Conservation (phyloP, 768 basidiomycete genomes). For the Trametes coccinea region DNA sequence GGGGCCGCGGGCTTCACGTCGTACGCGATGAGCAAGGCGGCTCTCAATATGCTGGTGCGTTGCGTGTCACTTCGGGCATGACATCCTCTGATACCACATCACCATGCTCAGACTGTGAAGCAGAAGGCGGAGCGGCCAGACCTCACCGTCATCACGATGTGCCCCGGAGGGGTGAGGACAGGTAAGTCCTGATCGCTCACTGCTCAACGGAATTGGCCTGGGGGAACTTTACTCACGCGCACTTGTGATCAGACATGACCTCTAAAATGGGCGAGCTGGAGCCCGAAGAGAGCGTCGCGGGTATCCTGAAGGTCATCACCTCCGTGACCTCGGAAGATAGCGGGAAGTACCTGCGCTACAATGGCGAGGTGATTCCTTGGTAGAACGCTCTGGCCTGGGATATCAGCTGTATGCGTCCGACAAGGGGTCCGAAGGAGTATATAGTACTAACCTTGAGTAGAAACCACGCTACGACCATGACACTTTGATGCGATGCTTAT, state of each 20-base stretch:
- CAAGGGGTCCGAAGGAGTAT: too few relatives aligned
- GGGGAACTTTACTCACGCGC: too few relatives aligned
- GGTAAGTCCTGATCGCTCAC: conserved; percentile 22
- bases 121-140: conserved; percentile 34
- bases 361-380: conserved; percentile 16
- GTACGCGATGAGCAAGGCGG: conserved; percentile 40
- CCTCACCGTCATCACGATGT: conserved; percentile 32
- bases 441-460: too few relatives aligned
- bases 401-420: too few relatives aligned
- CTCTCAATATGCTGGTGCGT: conserved; percentile 42
- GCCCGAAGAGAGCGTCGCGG: conserved; percentile 10
- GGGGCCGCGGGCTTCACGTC: conserved; percentile 19
- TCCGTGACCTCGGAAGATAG: conserved; percentile 1
- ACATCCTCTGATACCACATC: neutral
- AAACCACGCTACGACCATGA: too few relatives aligned
- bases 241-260: conserved; percentile 12
- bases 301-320: conserved; percentile 12
- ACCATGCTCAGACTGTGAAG: neutral
- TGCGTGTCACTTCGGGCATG: neutral
- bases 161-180: conserved; percentile 18
- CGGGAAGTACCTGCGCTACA: conserved; percentile 16
- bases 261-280: conserved; percentile 7
- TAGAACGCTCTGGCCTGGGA: neutral
- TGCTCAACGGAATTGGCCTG: too few relatives aligned
- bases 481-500: too few relatives aligned